These are phyloP conservation scores for Polytrichum commune DNA, from an alignment of 225 moss, liverwort and hornwort species.

Conservation along the genomic window DNA sequence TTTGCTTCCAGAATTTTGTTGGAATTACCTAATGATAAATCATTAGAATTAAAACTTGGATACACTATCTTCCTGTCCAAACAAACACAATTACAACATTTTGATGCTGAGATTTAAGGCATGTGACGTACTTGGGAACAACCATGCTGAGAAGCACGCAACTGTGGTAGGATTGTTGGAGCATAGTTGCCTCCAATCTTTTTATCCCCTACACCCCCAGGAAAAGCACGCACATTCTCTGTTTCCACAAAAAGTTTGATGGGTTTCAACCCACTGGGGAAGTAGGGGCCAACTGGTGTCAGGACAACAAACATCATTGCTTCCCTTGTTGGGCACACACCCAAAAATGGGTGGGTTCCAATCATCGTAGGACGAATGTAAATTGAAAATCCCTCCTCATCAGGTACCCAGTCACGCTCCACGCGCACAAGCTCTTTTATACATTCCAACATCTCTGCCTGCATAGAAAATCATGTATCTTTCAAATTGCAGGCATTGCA, in stretches of 20 bases:
- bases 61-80: too few species aligned
- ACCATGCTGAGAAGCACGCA: constrained; percentile 45
- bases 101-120: background rate
- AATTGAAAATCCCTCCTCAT: constrained; percentile 78
- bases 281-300: constrained; percentile 85
- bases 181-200: constrained; percentile 90
- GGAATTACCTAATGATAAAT: too few species aligned
- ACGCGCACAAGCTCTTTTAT: constrained; percentile 75
- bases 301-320: constrained; percentile 72
- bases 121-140: constrained; percentile 57
- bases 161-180: constrained; percentile 61
- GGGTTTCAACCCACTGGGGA: constrained; percentile 63
- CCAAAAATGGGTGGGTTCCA: constrained; percentile 81
- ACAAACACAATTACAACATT: background rate
- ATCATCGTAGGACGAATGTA: constrained; percentile 81
- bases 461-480: constrained; percentile 2
- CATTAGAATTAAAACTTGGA: too few species aligned
- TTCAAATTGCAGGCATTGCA: too few species aligned
- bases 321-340: constrained; percentile 59
- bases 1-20: too few species aligned
- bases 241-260: constrained; percentile 73
- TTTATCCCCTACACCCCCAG: constrained; percentile 74
- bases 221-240: constrained; percentile 72
- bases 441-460: constrained; percentile 76
- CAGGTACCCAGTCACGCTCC: constrained; percentile 85